Evolutionary conservation across 257 asterid species (phyloP).

Genomic region (Rauvolfia tetraphylla): DNA sequence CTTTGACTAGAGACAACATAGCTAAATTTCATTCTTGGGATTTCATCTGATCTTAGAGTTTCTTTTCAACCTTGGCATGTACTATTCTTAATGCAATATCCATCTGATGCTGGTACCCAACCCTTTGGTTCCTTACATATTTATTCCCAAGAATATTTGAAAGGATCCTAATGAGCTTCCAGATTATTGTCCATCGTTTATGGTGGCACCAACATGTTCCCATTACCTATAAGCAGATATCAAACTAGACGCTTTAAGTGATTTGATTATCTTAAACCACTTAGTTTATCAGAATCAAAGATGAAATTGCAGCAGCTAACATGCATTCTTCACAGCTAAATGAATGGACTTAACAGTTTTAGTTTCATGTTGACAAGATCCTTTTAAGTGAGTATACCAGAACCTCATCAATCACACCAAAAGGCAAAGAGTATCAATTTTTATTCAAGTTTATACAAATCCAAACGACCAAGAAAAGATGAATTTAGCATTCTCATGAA

Average conservation of each 20-base stretch:
- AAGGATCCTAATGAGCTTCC: not conserved
- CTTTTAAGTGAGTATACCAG: not conserved
- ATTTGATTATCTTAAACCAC: not conserved
- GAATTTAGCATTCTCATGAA: no score
- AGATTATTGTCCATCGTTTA: not conserved
- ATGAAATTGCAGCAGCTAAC: not conserved
- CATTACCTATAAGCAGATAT: not conserved
- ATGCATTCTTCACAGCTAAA: not conserved
- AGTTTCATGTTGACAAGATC: not conserved
- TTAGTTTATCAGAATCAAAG: not conserved
- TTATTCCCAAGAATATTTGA: not conserved
- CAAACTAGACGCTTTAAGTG: not conserved
- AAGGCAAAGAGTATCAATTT: not conserved
- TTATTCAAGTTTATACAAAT: no score
- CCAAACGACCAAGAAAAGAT: no score
- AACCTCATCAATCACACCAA: not conserved
- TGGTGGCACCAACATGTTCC: not conserved
- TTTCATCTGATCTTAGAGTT: not conserved
- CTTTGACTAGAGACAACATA: not conserved
- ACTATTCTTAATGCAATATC: not conserved
- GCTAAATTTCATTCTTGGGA: not conserved
- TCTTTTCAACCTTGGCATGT: not conserved
- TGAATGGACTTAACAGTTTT: not conserved
- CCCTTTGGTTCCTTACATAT: not conserved
- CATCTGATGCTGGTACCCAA: not conserved